Base-by-base conservation (phyloP, 2,329 filamentous ascomycete species). In the Lachnellula subtilissima region DNA sequence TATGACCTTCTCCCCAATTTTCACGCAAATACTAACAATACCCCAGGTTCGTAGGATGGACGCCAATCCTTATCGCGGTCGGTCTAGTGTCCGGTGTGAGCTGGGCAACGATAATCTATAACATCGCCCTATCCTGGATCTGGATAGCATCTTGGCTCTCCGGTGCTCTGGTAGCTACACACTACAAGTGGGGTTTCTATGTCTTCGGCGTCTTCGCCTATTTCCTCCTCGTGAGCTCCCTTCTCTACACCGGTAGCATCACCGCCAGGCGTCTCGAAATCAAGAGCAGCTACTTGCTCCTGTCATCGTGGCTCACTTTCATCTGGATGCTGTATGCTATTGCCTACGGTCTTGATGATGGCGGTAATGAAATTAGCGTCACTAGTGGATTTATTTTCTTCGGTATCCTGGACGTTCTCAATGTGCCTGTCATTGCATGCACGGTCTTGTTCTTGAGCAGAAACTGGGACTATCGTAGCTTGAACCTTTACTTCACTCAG, bases 171-270 rank as follows among this genome's bases (percentile, higher is more conserved):
- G 81, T 85, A 4, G 67, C 69, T 14, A 81, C 78, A 19, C 73
- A 71, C 3, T 88, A 88, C 74, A 89, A 88, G 68, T 88, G 82
- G 82, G 84, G 83, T 1, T 89, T 84, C 72, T 87, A 78, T 70
- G 71, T 72, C 14, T 85, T 86, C 57, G 80, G 78, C 58, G 73
- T 70, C 61, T 70, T 74, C n/a, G 74, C 78, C 40, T 78, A 86
- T 57, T 71, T 82, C 61, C 84, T 83, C 67, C 78, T 89, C 52
- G 67, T 78, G 43, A 87, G 80, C 67, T 71, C 82, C 54, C 77
- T 88, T 4, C 74, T 77, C 51, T 76, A 77, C 71, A 78, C 81
- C 55, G 81, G 78, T 1, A 79, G 80, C 53, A 72, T 74, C 5
- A 78, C 86, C 62, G 81, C 85, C 19, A 75, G 72, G 37, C 72